phyloP scores from a whole-genome alignment of 2,329 filamentous ascomycete genomes.

The Bipolaris gigantea region DNA sequence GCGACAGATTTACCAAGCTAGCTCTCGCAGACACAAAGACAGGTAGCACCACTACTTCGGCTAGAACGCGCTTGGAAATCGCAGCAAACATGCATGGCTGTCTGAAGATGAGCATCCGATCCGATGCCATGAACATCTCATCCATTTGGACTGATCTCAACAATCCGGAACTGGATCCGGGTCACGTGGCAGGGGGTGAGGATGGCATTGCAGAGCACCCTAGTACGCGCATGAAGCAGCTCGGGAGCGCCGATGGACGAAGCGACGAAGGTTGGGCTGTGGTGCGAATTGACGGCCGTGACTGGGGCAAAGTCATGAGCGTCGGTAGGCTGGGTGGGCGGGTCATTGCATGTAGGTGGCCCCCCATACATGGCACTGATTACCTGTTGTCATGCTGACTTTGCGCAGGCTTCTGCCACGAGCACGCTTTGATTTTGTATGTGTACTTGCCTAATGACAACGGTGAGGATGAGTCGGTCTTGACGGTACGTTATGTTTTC shows the following conservation, averaged over 20 bases:
- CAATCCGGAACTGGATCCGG: slow-evolving; percentile 84
- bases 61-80: slow-evolving; percentile 69
- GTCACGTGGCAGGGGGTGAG: slow-evolving; percentile 67
- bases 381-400: slow-evolving; percentile 17
- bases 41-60: slow-evolving; percentile 36
- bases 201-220: slow-evolving; percentile 75
- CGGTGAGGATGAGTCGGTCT: slow-evolving; percentile 69
- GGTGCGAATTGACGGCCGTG: slow-evolving; percentile 87
- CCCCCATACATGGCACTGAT: not conserved
- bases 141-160: slow-evolving; percentile 83
- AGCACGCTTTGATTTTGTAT: slow-evolving; percentile 79
- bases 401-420: slow-evolving; percentile 66
- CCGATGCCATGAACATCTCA: slow-evolving; percentile 81
- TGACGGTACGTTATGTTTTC: slow-evolving; percentile 61
- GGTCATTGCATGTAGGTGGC: slow-evolving; percentile 78
- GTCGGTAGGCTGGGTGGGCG: slow-evolving; percentile 86
- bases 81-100: slow-evolving; percentile 94
- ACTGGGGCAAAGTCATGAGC: slow-evolving; percentile 93
- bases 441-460: slow-evolving; percentile 77
- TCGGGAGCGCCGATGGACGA: slow-evolving; percentile 59
- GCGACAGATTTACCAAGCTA: slow-evolving; percentile 91
- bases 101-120: slow-evolving; percentile 75
- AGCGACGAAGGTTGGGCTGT: slow-evolving; percentile 85
- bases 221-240: slow-evolving; percentile 71
- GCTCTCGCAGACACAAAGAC: slow-evolving; percentile 48